These are phyloP conservation scores for Suhomyces sp. DNA, from an alignment of 805 yeast species.

Conservation along the genomic window DNA sequence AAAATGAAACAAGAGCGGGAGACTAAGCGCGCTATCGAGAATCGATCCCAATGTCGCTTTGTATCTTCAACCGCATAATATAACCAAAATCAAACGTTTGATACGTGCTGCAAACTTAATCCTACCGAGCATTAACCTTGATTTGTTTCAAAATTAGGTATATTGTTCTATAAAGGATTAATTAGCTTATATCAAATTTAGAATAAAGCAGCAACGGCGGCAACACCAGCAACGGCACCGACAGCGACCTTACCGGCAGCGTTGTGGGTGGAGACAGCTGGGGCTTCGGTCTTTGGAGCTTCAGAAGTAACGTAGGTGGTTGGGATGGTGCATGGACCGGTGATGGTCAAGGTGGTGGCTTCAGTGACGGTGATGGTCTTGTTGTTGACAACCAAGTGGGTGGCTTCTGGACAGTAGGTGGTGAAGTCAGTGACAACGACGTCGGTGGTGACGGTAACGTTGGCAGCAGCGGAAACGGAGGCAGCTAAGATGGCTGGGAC, in stretches of 20 bases:
- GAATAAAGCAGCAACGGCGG: conserved; percentile 49
- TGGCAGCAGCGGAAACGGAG: conserved; percentile 41
- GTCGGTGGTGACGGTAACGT: conserved; percentile 50
- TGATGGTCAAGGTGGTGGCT: conserved; percentile 80
- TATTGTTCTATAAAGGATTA: conserved; percentile 6
- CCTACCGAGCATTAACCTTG: not conserved
- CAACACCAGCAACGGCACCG: conserved; percentile 52
- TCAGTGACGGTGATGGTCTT: conserved; percentile 70
- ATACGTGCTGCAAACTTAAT: not conserved
- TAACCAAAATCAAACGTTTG: not conserved
- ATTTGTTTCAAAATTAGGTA: not conserved
- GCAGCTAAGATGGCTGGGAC: conserved; percentile 43
- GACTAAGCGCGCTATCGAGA: not conserved
- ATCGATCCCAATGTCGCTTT: not conserved
- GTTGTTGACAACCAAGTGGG: conserved; percentile 62
- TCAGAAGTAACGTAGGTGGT: conserved; percentile 34
- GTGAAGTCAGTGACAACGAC: conserved; percentile 65
- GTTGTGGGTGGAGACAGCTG: conserved; percentile 23
- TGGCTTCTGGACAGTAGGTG: conserved; percentile 81
- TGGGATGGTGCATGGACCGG: conserved; percentile 80
- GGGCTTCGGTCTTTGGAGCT: conserved; percentile 14
- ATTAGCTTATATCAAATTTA: conserved; percentile 20
- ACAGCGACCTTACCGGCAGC: conserved; percentile 42
- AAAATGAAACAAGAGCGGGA: not conserved
- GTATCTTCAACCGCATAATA: not conserved